Percentiles rank a stretch among this genome's conserved stretches.
These are phyloP conservation scores for Elongisporangium anandrum DNA, from an alignment of 352 stramenopile genomes.

Conservation along the genomic window DNA sequence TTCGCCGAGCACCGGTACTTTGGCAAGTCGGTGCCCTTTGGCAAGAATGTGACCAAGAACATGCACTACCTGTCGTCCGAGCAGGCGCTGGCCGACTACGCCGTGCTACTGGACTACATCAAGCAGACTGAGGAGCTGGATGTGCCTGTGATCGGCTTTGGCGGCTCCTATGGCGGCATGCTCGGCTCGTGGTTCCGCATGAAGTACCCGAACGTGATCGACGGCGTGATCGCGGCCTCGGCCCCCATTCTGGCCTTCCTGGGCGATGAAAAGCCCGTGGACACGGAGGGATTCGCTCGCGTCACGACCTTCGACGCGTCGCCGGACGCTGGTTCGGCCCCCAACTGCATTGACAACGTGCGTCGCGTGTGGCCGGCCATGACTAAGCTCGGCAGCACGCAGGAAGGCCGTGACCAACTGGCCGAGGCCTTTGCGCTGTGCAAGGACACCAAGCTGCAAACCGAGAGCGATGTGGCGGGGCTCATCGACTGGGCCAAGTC, in stretches of 20 bases:
- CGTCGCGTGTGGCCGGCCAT: slow-evolving; percentile 60
- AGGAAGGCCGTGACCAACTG: slow-evolving; percentile 38
- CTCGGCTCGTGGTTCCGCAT: slow-evolving; percentile 89
- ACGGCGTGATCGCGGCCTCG: slow-evolving; percentile 89
- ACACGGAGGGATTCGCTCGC: slow-evolving; percentile 61
- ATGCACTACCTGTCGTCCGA: slow-evolving; percentile 78
- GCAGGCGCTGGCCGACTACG: slow-evolving; percentile 90
- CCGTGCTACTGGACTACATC: slow-evolving; percentile 46
- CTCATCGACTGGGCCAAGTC: slow-evolving; percentile 67
- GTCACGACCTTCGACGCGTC: slow-evolving; percentile 65
- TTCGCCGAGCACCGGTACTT: slow-evolving; percentile 98
- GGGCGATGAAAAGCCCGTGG: slow-evolving; percentile 47
- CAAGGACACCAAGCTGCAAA: slow-evolving; percentile 32
- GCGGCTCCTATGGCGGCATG: slow-evolving; percentile 93
- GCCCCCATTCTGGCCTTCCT: slow-evolving; percentile 84
- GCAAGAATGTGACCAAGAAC: slow-evolving; percentile 44
- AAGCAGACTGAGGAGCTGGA: slow-evolving; percentile 44
- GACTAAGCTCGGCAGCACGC: slow-evolving; percentile 37
- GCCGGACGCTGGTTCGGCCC: slow-evolving; percentile 48
- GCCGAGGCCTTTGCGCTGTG: slow-evolving; percentile 48
- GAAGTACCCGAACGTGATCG: slow-evolving; percentile 90
- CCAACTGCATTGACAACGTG: slow-evolving; percentile 79
- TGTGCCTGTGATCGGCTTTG: slow-evolving; percentile 88
- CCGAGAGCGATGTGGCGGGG: slow-evolving; percentile 34
- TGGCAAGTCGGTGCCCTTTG: slow-evolving; percentile 87